Evolutionary conservation across 2,329 filamentous ascomycete genomes (phyloP), one percentile per base, ranked within the genome.

Genomic region (Sordariomycetes sp.): DNA sequence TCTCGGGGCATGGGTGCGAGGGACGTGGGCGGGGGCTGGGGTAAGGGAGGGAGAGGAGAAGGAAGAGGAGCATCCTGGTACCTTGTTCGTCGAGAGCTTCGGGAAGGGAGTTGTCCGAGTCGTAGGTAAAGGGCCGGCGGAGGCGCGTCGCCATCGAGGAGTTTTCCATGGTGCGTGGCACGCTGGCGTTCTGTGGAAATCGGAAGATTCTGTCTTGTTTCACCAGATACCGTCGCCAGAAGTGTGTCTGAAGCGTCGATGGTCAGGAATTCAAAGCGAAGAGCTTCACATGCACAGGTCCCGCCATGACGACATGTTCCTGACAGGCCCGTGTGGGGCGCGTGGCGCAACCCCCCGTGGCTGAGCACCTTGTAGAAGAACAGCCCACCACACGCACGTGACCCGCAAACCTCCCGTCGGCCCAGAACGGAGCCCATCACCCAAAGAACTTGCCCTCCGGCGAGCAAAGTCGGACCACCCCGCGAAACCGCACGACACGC

Each of bases 71-170:
- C n/a, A n/a, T n/a, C n/a, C n/a, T n/a, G 13, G 50, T 67, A 85
- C 86, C 86, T 77, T 91, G 79, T 70, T 91, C 87, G 67, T 94
- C 89, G 60, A 94, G 74, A 57, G 83, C 80, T 62, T 84, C 78
- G 13, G 80, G 77, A 34, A 76, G 69, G 25, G 68, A 70, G 67
- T 78, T 75, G 58, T 77, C 76, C 64, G 86, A 82, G 58, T 74
- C 70, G 4, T 92, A 94, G 60, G 79, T 81, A 71, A 95, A 94
- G 10, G 87, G 86, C 64, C 80, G 86, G 65, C 90, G 85, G 52
- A 94, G 74, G 61, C 87, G 84, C 56, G 87, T 74, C 48, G 70
- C 69, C 0, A 74, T 64, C 10, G 51, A 13, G 12, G 20, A 17
- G 20, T 8, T 17, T 17, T 48, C 48, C 55, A 57, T 57, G 22